A percentile compares a stretch with the other conserved stretches of the same genome.
phyloP scores from a whole-genome alignment of 2,329 filamentous ascomycete species.

The Pseudogymnoascus sp. region DNA sequence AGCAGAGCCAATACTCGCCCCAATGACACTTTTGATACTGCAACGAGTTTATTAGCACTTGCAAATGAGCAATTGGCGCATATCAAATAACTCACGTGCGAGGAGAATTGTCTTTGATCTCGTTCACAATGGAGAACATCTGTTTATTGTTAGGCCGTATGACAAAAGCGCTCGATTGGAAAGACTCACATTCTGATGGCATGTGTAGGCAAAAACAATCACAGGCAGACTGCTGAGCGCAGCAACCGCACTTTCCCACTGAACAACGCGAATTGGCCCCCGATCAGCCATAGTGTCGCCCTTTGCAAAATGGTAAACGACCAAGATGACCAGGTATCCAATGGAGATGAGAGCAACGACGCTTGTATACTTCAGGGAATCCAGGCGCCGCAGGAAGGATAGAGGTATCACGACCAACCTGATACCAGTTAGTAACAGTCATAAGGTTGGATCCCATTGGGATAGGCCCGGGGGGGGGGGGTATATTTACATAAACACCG shows the following conservation, averaged over 20 bases:
- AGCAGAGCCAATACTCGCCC: constrained; percentile 79
- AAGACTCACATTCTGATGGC: constrained; percentile 78
- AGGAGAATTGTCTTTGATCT: constrained; percentile 79
- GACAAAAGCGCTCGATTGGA: neutral
- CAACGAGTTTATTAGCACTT: constrained; percentile 1
- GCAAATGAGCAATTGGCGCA: neutral
- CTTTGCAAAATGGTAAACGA: constrained; percentile 80
- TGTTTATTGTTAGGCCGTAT: constrained; percentile 32
- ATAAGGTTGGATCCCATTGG: neutral
- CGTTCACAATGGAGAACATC: constrained; percentile 99
- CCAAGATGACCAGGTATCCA: constrained; percentile 83
- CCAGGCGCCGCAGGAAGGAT: constrained; percentile 81
- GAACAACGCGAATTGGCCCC: constrained; percentile 64
- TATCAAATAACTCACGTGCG: constrained; percentile 27
- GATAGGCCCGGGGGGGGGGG: constrained; percentile 9
- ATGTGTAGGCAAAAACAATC: constrained; percentile 98
- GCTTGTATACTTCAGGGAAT: constrained; percentile 96
- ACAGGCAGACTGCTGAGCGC: constrained; percentile 83
- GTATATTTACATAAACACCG: constrained; percentile 72
- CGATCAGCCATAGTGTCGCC: constrained; percentile 68
- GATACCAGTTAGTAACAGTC: constrained; percentile 14
- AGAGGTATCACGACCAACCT: constrained; percentile 88
- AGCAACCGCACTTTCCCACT: constrained; percentile 70
- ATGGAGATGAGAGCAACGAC: constrained; percentile 86
- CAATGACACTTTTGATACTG: constrained; percentile 70